Evolutionary conservation across 805 yeast genomes (phyloP).

Genomic region (Candida qinlingensis): DNA sequence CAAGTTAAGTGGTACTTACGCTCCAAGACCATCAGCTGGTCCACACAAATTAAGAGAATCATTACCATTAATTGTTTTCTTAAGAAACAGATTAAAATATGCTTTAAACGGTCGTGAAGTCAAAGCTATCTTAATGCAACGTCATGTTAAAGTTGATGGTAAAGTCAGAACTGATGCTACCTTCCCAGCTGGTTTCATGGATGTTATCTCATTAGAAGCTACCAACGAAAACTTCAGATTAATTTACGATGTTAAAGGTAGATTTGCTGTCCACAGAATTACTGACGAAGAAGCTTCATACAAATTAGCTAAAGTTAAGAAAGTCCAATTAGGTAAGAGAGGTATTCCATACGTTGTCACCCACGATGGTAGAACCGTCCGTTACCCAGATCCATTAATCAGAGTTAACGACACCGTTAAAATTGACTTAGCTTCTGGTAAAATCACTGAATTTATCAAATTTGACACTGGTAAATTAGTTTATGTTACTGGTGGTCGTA

Average conservation of each 20-base stretch:
- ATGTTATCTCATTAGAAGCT: slow-evolving; percentile 93
- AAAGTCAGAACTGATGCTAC: slow-evolving; percentile 99
- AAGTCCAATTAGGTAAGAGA: slow-evolving; percentile 96
- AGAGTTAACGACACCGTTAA: slow-evolving; percentile 97
- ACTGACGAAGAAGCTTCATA: slow-evolving; percentile 97
- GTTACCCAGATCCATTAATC: slow-evolving; percentile 98
- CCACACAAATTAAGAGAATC: slow-evolving; percentile 99
- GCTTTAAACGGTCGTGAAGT: slow-evolving; percentile 99
- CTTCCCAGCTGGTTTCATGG: slow-evolving; percentile 99
- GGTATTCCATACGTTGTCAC: slow-evolving; percentile 98
- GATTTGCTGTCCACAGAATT: slow-evolving; percentile 99
- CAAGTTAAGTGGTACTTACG: slow-evolving; percentile 98
- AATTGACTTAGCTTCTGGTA: slow-evolving; percentile 94
- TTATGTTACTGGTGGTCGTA: slow-evolving; percentile 97
- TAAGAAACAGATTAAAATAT: slow-evolving; percentile 98
- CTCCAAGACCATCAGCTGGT: slow-evolving; percentile 99
- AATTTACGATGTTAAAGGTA: slow-evolving; percentile 97
- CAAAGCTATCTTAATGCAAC: slow-evolving; percentile 96
- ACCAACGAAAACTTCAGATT: slow-evolving; percentile 99
- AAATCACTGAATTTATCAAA: slow-evolving; percentile 82
- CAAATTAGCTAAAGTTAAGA: slow-evolving; percentile 98
- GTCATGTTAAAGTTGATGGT: slow-evolving; percentile 97
- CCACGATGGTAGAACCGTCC: slow-evolving; percentile 99
- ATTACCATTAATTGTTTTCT: slow-evolving; percentile 91
- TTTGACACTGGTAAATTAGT: slow-evolving; percentile 90